Evolutionary conservation across 73 alveolate species (phyloP).

Genomic region (Paramecium caudatum): DNA sequence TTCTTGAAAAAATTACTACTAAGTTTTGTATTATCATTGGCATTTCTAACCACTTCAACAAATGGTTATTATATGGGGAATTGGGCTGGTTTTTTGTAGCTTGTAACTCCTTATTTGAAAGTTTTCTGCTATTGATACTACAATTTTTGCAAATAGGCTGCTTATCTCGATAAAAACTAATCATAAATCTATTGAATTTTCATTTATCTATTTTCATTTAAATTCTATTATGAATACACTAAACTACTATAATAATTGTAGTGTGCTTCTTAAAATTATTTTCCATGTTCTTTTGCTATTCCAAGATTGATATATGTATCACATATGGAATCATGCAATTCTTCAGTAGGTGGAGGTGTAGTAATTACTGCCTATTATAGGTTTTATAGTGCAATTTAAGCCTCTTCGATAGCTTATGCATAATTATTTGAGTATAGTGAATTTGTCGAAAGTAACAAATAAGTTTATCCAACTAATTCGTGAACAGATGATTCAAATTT

Average conservation of each 20-base stretch:
- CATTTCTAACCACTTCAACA: slow-evolving; percentile 43
- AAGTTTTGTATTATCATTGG: neutral
- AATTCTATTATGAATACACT: slow-evolving; percentile 54
- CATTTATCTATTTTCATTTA: slow-evolving; percentile 18
- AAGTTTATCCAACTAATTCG: slow-evolving; percentile 55
- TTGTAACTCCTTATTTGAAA: slow-evolving; percentile 39
- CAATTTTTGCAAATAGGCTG: slow-evolving; percentile 32
- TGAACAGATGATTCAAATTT: neutral
- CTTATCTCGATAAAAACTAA: slow-evolving; percentile 66
- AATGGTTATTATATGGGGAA: slow-evolving; percentile 56
- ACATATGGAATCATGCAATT: slow-evolving; percentile 12
- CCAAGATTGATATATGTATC: slow-evolving; percentile 65
- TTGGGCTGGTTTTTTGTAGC: no score
- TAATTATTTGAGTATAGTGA: slow-evolving; percentile 15
- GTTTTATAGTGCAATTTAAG: slow-evolving; percentile 14
- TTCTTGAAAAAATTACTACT: slow-evolving; percentile 22
- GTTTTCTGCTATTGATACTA: neutral
- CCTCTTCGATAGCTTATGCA: slow-evolving; percentile 53
- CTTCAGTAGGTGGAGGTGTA: neutral
- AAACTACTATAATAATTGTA: slow-evolving; percentile 60
- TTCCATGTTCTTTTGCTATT: slow-evolving; percentile 60
- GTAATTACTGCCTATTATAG: slow-evolving; percentile 32
- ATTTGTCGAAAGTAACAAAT: neutral
- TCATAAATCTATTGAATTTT: slow-evolving; percentile 33
- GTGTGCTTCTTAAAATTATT: slow-evolving; percentile 61